Base-by-base conservation (phyloP, 768 basidiomycete species). In the Trametes meyenii region DNA sequence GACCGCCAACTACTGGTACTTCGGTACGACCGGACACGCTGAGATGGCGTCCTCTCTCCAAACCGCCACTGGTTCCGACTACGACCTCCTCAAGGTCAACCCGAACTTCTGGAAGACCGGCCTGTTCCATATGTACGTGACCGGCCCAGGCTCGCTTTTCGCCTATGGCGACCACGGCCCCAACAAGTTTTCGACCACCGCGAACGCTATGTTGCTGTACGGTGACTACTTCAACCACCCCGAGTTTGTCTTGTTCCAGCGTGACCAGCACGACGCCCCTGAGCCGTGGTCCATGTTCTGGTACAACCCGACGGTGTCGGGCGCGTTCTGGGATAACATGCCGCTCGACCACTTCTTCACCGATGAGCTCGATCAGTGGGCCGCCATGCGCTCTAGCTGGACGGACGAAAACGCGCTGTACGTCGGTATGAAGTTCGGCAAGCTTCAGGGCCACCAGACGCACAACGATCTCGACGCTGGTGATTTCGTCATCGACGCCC, bases 381-480 rank as follows among this genome's bases (percentile, higher is more conserved):
- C 81, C 23, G 86, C 94, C 11, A 95, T 94, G 88, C 81, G 97
- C 65, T 90, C 89, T 62, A 89, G 87, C 61, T 99, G 95, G 95
- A 96, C 96, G 12, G 91, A 96, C 69, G 79, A 82, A 57, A 80
- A 88, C 67, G 94, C 92, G 3, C 69, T 92, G 19, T 98, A 84
- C 76, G 85, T 96, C 60, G 96, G 87, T 2, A 88, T 94, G 74
- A 98, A 98, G 78, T 90, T 90, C 3, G 94, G 96, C 33, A 82
- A 78, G 55, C 79, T 87, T 64, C 83, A 86, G 67, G 85, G 85
- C 23, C 95, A 96, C 73, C 94, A 98, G 77, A 95, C 94, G 0
- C 96, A 97, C 75, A 94, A 94, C 68, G 94, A 98, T 71, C 83
- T 98, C 62, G 97, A 99, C 71, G 84, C 82, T 52, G 97, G 97